These are phyloP conservation scores for Prunus fruticosa DNA, from an alignment of 306 rosid species.

Conservation along the genomic window DNA sequence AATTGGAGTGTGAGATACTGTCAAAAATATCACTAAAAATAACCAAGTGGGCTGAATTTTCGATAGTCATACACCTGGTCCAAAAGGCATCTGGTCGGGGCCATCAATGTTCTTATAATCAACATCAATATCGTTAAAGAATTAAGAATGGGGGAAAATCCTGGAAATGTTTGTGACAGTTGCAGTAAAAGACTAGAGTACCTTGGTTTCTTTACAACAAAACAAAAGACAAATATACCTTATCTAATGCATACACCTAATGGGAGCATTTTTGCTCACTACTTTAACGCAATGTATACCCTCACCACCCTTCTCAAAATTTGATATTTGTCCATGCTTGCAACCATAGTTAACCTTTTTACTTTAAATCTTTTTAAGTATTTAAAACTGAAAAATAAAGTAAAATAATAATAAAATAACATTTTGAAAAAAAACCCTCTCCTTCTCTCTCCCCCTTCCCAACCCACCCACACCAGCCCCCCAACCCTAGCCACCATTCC, in stretches of 20 bases:
- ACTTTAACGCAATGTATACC: too few species aligned
- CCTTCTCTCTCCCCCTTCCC: too few species aligned
- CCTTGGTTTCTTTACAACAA: background rate
- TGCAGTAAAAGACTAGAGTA: background rate
- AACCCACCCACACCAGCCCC: too few species aligned
- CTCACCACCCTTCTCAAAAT: too few species aligned
- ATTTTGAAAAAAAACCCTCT: too few species aligned
- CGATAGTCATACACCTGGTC: background rate
- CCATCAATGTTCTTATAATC: background rate
- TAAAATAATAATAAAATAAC: too few species aligned
- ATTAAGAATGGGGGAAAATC: background rate
- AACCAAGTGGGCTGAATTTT: background rate
- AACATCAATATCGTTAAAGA: background rate
- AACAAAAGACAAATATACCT: background rate
- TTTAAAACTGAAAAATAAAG: too few species aligned
- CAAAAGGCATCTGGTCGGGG: background rate
- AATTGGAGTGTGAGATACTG: conserved; percentile 10
- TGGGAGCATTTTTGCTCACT: too few species aligned
- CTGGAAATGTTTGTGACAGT: background rate
- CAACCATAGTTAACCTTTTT: too few species aligned
- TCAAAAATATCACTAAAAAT: background rate
- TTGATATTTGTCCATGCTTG: too few species aligned
- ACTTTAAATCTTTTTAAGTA: too few species aligned
- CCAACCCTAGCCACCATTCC: too few species aligned
- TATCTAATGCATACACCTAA: background rate